Evolutionary conservation across 2,329 filamentous ascomycete genomes (phyloP), one percentile per base, ranked within the genome.

Genomic region (Penicillium paneum): DNA sequence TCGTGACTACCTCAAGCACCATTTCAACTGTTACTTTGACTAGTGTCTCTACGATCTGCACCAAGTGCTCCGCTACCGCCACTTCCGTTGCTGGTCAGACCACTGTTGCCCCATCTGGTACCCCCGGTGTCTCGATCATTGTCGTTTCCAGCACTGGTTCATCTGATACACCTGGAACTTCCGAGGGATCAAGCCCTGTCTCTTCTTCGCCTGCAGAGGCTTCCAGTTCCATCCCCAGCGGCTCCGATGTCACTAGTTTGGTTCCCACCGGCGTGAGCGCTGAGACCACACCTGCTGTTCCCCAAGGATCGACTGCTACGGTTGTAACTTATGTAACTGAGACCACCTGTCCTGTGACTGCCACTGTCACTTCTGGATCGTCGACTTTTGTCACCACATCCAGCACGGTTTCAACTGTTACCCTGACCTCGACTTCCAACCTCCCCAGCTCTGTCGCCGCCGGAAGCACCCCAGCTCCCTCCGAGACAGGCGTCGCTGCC

Each of bases 381-480:
- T 79, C 79, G 1, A 75, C 79, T 52, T 80, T 78, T 10, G 67
- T 84, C 46, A 72, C 81, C 24, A 67, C 83, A 44, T 80, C 77
- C 55, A 84, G 81, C 64, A 86, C 83, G 36, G 66, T 84, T 66
- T 85, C 82, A 74, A 82, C 73, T 26, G 64, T 64, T 43, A 65
- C 62, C 4, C 26, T 67, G 39, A 53, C 50, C 15, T 43, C 51
- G 11, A 53, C 38, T 17, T 29, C 36, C 1, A 21, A 15, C 11
- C 44, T 53, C 10, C 44, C 51, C 10, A 53, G 51, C 44, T 53
- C 51, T n/a, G 31, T 53, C 13, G 51, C 38, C 19, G 29, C 44
- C 0, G 51, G n/a, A 29, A 53, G 44, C 15, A 49, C 51, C 8
- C 38, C 40, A 1, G 39, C 57, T 46, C 69, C 66, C 12, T 50